Conservation (phyloP, 1,139 yeast species). For the Diutina ranongensis region DNA sequence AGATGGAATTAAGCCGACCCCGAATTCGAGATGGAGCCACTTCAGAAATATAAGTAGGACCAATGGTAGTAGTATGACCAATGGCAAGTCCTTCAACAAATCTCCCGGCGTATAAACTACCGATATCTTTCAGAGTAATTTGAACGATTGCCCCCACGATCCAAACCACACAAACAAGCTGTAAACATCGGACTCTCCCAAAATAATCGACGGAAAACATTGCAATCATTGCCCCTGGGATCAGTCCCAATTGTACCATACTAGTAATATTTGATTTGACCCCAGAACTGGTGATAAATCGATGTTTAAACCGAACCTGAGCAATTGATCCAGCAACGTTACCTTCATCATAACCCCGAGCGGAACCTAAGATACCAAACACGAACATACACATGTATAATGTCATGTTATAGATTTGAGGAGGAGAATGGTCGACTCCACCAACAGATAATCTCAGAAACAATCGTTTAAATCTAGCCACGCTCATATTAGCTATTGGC, state of each 20-base stretch:
- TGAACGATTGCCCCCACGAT: slow-evolving; percentile 37
- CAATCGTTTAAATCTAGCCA: neutral
- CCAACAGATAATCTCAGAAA: neutral
- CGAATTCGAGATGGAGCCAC: slow-evolving; percentile 42
- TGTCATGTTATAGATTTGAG: slow-evolving; percentile 36
- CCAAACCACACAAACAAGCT: slow-evolving; percentile 34
- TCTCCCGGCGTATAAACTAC: slow-evolving; percentile 44
- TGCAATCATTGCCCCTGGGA: slow-evolving; percentile 45
- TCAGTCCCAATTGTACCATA: slow-evolving; percentile 53
- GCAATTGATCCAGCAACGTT: slow-evolving; percentile 32
- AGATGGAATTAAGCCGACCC: slow-evolving; percentile 38
- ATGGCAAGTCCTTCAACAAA: slow-evolving; percentile 43
- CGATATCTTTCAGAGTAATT: slow-evolving; percentile 29
- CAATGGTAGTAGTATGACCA: slow-evolving; percentile 47
- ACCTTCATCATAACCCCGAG: slow-evolving; percentile 57
- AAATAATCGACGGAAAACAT: slow-evolving; percentile 38
- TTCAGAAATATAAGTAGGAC: slow-evolving; percentile 44
- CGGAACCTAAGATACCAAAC: slow-evolving; percentile 48
- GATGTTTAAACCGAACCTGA: slow-evolving; percentile 28
- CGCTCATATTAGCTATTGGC: too few relatives aligned
- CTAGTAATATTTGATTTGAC: slow-evolving; percentile 42
- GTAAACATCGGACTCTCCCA: slow-evolving; percentile 45
- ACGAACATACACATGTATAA: slow-evolving; percentile 37
- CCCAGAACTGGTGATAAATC: slow-evolving; percentile 22
- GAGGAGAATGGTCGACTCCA: slow-evolving; percentile 23